Evolutionary conservation across 2,329 filamentous ascomycete genomes (phyloP), one percentile per base, ranked within the genome.

Genomic region (Hymenoscyphus infarciens): DNA sequence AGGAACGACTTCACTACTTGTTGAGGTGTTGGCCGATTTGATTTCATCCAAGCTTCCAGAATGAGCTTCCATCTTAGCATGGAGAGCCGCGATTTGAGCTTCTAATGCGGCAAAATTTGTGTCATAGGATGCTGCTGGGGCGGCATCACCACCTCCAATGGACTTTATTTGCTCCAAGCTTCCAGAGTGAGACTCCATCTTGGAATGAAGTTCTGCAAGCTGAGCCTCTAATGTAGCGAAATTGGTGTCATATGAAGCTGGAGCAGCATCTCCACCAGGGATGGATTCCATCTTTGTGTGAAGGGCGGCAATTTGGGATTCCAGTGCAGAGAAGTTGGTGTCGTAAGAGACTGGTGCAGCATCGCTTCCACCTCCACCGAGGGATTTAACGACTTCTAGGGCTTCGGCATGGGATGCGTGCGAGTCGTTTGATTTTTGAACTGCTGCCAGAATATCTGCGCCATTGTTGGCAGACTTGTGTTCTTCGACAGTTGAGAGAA

Each of bases 351-450:
- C 13, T 35, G 61, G 19, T 27, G 42, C 7, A 13, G n/a, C 45
- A 25, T 25, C 45, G 13, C 45, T 22, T 22, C 63, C 42, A 64
- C 52, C 25, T 29, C 27, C 57, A 19, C 42, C 45, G 11, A 60
- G 27, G 29, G 63, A 63, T 33, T 64, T 61, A 15, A 65, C 45
- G 5, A 53, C 61, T 35, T 64, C 63, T 1, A 68, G 33, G n/a
- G 59, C 61, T 27, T 63, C 59, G 22, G 68, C 59, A 65, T 73
- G 69, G 10, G 67, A 60, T 10, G 63, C 61, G 60, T 71, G 69
- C 3, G 63, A 68, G 7, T 71, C 68, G n/a, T 72, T 71, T 4
- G 66, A 68, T 60, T 68, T 64, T 29, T 70, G 62, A 19, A 73
- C 63, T 56, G 67, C 70, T 15, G 70, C 64, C 38, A 72, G 60